Evolutionary conservation across 371 early-diverging fungal species (phyloP).

Genomic region (Zychaea mexicana): DNA sequence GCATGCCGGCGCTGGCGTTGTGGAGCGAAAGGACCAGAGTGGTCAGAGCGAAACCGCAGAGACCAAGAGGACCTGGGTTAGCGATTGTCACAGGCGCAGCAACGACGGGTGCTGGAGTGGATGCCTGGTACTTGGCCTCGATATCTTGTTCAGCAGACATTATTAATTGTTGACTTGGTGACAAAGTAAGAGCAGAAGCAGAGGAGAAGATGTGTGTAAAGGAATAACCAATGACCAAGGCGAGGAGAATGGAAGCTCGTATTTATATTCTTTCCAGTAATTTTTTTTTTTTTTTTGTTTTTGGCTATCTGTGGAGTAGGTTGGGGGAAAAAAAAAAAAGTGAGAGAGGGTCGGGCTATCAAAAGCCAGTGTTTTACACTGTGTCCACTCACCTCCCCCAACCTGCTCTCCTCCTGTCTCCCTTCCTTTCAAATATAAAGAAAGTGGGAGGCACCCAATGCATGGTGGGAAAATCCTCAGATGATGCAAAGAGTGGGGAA

Average conservation of each 20-base stretch:
- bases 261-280: conserved; percentile 6
- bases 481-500: not conserved
- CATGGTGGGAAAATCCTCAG: not conserved
- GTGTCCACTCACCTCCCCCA: no score
- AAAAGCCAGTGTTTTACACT: not conserved
- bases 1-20: conserved; percentile 72
- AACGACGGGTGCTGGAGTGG: conserved; percentile 9
- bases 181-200: not conserved
- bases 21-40: conserved; percentile 74
- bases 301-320: no score
- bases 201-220: not conserved
- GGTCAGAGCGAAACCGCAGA: conserved; percentile 77
- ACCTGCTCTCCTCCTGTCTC: not conserved
- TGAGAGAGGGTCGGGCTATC: not conserved
- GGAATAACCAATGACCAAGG: no score
- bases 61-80: conserved; percentile 79
- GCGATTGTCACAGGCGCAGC: conserved; percentile 40
- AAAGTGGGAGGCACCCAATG: not conserved
- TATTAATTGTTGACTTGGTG: not conserved
- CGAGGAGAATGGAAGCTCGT: not conserved
- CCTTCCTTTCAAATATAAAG: not conserved
- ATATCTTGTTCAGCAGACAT: conserved; percentile 13
- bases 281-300: not conserved
- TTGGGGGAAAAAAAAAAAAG: no score
- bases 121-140: conserved; percentile 3